Base-by-base conservation (phyloP, 805 yeast species). In the Hemisphaericaspora nanyangensis region DNA sequence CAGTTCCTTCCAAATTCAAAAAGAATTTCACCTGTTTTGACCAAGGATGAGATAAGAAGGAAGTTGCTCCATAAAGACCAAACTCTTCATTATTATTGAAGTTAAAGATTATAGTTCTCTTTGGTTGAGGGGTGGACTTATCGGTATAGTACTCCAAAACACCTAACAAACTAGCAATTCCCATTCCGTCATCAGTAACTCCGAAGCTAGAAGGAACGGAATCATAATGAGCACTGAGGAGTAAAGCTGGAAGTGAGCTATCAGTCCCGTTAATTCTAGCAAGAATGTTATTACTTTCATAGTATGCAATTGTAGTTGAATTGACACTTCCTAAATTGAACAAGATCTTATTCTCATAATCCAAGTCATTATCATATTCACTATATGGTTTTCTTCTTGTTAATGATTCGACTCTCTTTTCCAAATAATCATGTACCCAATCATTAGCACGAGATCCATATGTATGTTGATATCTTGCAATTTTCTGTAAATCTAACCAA, bases 171-270 rank as follows among this genome's bases (percentile, higher is more conserved):
- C 93, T 74, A 1, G 89, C 95, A 43, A 87, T 71, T 7, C 96
- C 96, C 66, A 81, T 80, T 1, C 96, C 96, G 54, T 88, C 96
- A 57, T 90, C 97, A 2, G 96, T 90, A 2, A 93, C 79, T 22
- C 97, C 97, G 50, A 68, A 79, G 4, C 88, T 80, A 2, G 95
- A 78, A 16, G 96, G 95, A 6, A 89, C 96, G 6, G 91, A 79
- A 62, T 89, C 97, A 52, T 68, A 90, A 63, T 90, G 97, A 5
- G 96, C 89, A 49, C 93, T 82, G 3, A 90, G 56, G 30, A 89
- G 61, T 4, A 89, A 58, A 1, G 89, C 95, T 1, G 84, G 82
- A 35, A 84, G 60, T 0, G 62, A 49, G 1, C 72, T 63, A 37
- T 82, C 65, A 11, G 67, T 55, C 18, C 96, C 96, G 51, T 79